Conservation (phyloP, 257 asterid species). For the Primulina huaijiensis region DNA sequence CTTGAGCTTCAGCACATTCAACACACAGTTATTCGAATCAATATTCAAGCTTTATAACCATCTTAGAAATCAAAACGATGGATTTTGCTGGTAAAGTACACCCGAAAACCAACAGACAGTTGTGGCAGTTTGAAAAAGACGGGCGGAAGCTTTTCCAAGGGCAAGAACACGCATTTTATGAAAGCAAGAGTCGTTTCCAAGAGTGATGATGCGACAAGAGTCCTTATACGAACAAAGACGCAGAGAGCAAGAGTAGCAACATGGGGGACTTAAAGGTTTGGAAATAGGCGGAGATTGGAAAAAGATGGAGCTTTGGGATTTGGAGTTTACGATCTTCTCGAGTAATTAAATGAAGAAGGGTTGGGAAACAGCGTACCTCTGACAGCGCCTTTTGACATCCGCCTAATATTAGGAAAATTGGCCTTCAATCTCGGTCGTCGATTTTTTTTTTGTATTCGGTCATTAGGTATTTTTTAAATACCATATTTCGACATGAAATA, state of each 20-base stretch:
- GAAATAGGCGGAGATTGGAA: not conserved
- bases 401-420: no score
- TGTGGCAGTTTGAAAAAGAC: not conserved
- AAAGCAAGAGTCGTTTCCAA: not conserved
- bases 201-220: not conserved
- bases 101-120: not conserved
- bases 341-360: no score
- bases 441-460: no score
- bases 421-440: no score
- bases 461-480: no score
- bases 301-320: not conserved
- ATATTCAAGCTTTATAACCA: not conserved
- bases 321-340: not conserved
- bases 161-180: not conserved
- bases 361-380: not conserved
- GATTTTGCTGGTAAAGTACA: not conserved
- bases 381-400: not conserved
- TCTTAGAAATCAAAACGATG: not conserved
- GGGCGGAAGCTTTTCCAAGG: not conserved
- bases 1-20: not conserved
- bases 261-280: not conserved
- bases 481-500: no score
- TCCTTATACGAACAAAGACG: not conserved
- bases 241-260: not conserved
- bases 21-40: no score